phyloP scores from a whole-genome alignment of 768 basidiomycete genomes.

The Pluteus cervinus region DNA sequence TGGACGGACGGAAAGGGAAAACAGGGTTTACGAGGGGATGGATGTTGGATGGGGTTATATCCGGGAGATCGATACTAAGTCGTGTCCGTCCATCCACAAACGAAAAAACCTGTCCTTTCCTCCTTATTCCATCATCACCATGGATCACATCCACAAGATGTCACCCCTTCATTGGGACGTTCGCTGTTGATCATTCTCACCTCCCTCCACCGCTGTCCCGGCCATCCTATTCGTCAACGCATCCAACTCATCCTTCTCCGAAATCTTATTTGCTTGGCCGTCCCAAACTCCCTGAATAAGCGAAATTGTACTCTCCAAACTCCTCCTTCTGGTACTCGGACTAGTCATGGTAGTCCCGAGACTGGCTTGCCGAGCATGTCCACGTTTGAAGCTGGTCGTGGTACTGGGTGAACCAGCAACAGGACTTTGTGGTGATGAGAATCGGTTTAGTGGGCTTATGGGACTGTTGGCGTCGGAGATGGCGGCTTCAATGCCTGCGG shows the following conservation, averaged over 20 bases:
- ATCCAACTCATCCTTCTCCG: constrained; percentile 32
- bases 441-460: constrained; percentile 12
- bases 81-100: no score
- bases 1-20: no score
- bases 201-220: constrained; percentile 14
- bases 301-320: constrained; percentile 92
- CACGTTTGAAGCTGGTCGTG: constrained; percentile 53
- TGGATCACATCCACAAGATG: no score
- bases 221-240: constrained; percentile 28
- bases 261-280: constrained; percentile 39
- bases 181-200: constrained; percentile 1
- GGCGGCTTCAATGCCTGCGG: constrained; percentile 35
- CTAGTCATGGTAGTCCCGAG: constrained; percentile 94
- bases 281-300: constrained; percentile 93
- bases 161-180: no score
- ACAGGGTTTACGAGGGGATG: no score
- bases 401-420: constrained; percentile 38
- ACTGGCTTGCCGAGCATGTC: constrained; percentile 73
- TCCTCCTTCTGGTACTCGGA: constrained; percentile 87
- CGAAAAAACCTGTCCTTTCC: no score
- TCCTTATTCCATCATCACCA: no score
- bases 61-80: no score
- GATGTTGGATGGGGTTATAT: no score
- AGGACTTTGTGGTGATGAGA: constrained; percentile 23
- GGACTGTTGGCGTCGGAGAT: constrained; percentile 26